Evolutionary conservation across 164 flowering plant species (phyloP).

Genomic region (Stephania yunnanensis): DNA sequence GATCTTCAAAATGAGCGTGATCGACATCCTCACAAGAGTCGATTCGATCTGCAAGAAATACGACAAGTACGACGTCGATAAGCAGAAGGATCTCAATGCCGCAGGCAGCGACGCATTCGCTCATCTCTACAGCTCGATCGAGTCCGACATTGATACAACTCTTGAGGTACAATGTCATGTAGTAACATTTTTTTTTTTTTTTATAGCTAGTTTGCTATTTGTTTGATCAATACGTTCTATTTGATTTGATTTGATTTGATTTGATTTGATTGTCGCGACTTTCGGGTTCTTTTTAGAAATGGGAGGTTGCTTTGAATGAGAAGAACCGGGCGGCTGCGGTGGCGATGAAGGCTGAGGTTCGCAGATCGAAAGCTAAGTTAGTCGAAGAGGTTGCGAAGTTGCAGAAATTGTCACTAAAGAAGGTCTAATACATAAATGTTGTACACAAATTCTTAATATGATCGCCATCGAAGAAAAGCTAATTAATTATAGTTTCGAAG

Average conservation of each 20-base stretch:
- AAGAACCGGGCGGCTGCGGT: conserved; percentile 73
- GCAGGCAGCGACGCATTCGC: conserved; percentile 84
- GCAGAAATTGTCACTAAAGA: conserved; percentile 75
- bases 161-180: conserved; percentile 35
- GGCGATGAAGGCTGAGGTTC: conserved; percentile 88
- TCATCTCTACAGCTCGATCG: conserved; percentile 61
- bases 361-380: conserved; percentile 78
- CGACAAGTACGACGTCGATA: conserved; percentile 82
- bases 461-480: not conserved
- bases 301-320: conserved; percentile 66
- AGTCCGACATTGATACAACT: conserved; percentile 74
- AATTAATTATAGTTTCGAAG: conserved; percentile 25
- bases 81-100: conserved; percentile 56
- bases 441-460: too few species aligned
- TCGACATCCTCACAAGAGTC: conserved; percentile 72
- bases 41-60: conserved; percentile 83
- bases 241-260: not conserved
- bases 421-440: conserved; percentile 31
- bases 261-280: not conserved
- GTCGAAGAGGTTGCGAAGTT: conserved; percentile 84
- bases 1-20: conserved; percentile 52
- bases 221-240: too few species aligned
- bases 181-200: not conserved
- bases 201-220: too few species aligned
- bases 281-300: conserved; percentile 42